These are phyloP conservation scores for Eucalyptus leucophloia DNA, from an alignment of 345 rosid species.

Conservation along the genomic window DNA sequence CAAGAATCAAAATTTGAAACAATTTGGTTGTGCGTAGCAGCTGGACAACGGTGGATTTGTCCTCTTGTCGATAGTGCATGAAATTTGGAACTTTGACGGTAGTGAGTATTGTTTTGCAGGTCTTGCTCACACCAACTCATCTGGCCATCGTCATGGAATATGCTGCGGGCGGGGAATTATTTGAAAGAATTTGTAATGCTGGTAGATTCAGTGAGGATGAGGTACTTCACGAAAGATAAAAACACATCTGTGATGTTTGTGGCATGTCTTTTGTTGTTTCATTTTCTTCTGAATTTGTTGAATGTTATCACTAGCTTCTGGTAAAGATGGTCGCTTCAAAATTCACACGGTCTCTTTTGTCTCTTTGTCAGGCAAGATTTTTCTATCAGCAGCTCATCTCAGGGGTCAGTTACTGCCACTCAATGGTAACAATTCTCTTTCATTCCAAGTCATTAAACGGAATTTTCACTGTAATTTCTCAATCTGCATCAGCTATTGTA, in stretches of 20 bases:
- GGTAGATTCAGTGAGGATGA: conserved; percentile 86
- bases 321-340: background rate
- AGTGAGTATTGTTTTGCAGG: conserved; percentile 19
- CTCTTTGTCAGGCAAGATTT: conserved; percentile 51
- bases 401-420: conserved; percentile 87
- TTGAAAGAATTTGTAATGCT: conserved; percentile 66
- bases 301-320: background rate
- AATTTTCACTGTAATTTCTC: background rate
- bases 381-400: conserved; percentile 90
- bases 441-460: background rate
- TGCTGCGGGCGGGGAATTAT: conserved; percentile 89
- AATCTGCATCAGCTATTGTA: background rate
- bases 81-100: background rate
- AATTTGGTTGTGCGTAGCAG: background rate
- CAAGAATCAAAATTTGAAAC: background rate
- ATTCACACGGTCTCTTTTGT: background rate
- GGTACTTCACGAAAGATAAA: background rate
- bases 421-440: conserved; percentile 36
- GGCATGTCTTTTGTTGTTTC: background rate
- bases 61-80: background rate
- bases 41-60: background rate
- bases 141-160: conserved; percentile 89
- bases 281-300: background rate
- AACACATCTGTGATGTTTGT: background rate
- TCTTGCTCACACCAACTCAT: conserved; percentile 72